Conservation (phyloP, 164 flowering plant species). For the Pachysandra terminalis region DNA sequence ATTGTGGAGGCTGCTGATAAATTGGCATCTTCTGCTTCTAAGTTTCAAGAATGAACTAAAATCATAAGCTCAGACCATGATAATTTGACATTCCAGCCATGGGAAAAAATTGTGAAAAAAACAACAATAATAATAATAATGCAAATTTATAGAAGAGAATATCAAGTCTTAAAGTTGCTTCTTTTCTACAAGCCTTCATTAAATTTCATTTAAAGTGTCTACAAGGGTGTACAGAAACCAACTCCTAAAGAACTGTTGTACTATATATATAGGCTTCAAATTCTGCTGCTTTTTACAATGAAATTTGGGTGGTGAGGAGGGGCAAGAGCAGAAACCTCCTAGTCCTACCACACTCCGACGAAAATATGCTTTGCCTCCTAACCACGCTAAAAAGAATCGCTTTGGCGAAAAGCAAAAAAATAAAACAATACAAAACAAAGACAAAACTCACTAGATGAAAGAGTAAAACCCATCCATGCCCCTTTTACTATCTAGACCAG, state of each 20-base stretch:
- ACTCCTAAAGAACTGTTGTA: slow-evolving; percentile 5
- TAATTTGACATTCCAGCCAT: too few relatives aligned
- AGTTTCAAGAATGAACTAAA: too few relatives aligned
- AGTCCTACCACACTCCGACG: slow-evolving; percentile 18
- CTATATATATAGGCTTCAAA: slow-evolving; percentile 1
- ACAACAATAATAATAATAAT: too few relatives aligned
- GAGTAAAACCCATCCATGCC: slow-evolving; percentile 18
- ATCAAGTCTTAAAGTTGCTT: not conserved
- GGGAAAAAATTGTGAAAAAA: not conserved
- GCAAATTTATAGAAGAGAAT: not conserved
- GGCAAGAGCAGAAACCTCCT: too few relatives aligned
- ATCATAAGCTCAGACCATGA: too few relatives aligned
- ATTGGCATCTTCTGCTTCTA: too few relatives aligned
- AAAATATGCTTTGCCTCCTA: slow-evolving; percentile 8
- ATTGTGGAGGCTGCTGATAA: too few relatives aligned
- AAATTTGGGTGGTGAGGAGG: slow-evolving; percentile 6
- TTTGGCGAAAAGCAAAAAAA: not conserved
- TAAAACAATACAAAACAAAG: not conserved
- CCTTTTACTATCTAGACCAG: slow-evolving; percentile 25
- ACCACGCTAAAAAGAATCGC: slow-evolving; percentile 33
- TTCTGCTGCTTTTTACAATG: slow-evolving; percentile 27
- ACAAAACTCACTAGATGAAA: slow-evolving; percentile 10
- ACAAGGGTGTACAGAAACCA: not conserved
- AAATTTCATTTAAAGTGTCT: not conserved
- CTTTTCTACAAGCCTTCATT: not conserved